Conservation (phyloP, 441 rosid genomes). For the Rhodomyrtus psidioides region DNA sequence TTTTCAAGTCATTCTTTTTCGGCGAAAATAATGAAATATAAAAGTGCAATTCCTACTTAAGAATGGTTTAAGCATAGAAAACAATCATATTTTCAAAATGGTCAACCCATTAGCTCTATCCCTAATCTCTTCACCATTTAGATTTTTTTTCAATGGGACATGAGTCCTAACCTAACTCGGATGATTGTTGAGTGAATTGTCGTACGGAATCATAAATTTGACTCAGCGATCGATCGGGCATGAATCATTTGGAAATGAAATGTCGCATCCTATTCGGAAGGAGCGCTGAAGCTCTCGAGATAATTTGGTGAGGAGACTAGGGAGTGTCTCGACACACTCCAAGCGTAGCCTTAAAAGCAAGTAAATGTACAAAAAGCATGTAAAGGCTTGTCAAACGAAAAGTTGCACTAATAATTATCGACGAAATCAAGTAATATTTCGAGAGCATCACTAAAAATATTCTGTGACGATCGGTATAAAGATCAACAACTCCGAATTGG, state of each 20-base stretch:
- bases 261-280: rapidly evolving
- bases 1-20: too few species aligned
- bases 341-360: rapidly evolving
- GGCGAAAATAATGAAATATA: too few species aligned
- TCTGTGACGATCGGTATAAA: too few species aligned
- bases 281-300: not conserved
- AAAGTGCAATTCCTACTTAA: too few species aligned
- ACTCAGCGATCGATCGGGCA: rapidly evolving
- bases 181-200: rapidly evolving
- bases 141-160: not conserved
- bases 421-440: rapidly evolving
- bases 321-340: rapidly evolving
- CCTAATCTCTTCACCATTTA: too few species aligned
- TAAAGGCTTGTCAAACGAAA: rapidly evolving
- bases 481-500: too few species aligned
- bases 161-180: too few species aligned
- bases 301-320: not conserved
- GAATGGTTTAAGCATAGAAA: not conserved
- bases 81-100: not conserved
- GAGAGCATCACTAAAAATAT: rapidly evolving
- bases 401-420: rapidly evolving
- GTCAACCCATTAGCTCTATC: not conserved
- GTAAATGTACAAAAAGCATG: rapidly evolving
- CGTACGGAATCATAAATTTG: rapidly evolving
- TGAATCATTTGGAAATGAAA: not conserved